Conservation (phyloP, 352 stramenopile genomes). For the Phytopythium vexans region DNA sequence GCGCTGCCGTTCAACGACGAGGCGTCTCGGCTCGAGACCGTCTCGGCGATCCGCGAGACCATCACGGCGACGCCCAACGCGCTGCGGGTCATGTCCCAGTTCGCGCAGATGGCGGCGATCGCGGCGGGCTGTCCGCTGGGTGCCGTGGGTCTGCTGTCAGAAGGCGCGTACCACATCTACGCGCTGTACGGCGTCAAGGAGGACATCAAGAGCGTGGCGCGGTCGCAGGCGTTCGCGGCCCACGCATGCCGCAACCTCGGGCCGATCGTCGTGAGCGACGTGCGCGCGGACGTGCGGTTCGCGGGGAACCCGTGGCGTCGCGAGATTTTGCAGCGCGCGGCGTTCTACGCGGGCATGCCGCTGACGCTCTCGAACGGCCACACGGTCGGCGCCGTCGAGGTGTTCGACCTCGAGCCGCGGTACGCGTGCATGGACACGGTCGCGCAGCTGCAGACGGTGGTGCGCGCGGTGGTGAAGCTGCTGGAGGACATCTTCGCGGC, state of each 20-base stretch:
- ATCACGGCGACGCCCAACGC: conserved; percentile 36
- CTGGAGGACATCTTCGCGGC: conserved; percentile 67
- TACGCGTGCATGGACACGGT: conserved; percentile 63
- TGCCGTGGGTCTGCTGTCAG: conserved; percentile 59
- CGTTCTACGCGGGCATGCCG: conserved; percentile 83
- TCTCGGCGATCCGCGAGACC: conserved; percentile 38
- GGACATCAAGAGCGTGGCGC: conserved; percentile 16
- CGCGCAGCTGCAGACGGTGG: conserved; percentile 65
- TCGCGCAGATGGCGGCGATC: conserved; percentile 78
- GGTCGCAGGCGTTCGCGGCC: conserved; percentile 47
- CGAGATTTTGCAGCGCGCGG: conserved; percentile 32
- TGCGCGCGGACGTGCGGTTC: conserved; percentile 65
- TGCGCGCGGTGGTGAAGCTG: conserved; percentile 68
- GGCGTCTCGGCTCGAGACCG: conserved; percentile 36
- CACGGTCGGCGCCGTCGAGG: conserved; percentile 67
- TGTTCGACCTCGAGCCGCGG: conserved; percentile 55
- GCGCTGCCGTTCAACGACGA: conserved; percentile 59
- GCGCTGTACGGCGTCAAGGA: conserved; percentile 36
- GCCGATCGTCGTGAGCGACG: conserved; percentile 64
- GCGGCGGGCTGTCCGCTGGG: conserved; percentile 65
- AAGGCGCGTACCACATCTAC: conserved; percentile 51
- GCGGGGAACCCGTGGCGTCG: conserved; percentile 53
- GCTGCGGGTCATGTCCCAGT: conserved; percentile 51
- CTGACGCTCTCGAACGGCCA: conserved; percentile 65
- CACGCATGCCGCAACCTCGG: conserved; percentile 66